phyloP scores from a whole-genome alignment of 2,329 filamentous ascomycete species.

The Ceratocystis ficicola region DNA sequence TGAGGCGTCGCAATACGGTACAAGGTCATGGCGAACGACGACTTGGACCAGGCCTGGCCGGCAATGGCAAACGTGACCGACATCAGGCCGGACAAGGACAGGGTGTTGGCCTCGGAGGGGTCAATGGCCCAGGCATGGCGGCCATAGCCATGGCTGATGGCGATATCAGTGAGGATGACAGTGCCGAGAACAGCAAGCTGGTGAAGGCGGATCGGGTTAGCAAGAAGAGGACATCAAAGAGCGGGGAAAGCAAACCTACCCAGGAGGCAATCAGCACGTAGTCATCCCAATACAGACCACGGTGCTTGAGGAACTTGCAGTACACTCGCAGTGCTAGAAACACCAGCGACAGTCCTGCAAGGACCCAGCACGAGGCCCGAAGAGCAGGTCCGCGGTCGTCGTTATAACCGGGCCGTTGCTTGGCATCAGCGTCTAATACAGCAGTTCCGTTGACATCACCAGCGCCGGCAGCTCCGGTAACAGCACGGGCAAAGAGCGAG shows the following conservation, averaged over 20 bases:
- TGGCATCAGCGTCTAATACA: constrained; percentile 2
- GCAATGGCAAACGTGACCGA: constrained; percentile 14
- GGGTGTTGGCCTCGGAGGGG: constrained; percentile 6
- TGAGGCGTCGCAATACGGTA: constrained; percentile 26
- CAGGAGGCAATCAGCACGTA: constrained; percentile 29
- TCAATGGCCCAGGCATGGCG: constrained; percentile 23
- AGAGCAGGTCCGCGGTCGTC: constrained; percentile 16
- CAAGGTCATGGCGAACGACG: constrained; percentile 27
- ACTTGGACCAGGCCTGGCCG: constrained; percentile 23
- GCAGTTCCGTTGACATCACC: constrained; percentile 17
- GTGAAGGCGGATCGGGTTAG: neutral
- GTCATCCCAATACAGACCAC: constrained; percentile 32
- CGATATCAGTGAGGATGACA: constrained; percentile 22
- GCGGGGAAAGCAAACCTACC: constrained; percentile 13
- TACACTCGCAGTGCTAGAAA: constrained; percentile 29
- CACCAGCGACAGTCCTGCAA: constrained; percentile 15
- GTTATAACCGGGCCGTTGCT: constrained; percentile 8
- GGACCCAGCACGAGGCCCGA: constrained; percentile 20
- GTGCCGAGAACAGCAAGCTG: constrained; percentile 17
- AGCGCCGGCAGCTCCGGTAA: constrained; percentile 20
- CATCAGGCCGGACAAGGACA: constrained; percentile 17
- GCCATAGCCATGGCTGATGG: constrained; percentile 23
- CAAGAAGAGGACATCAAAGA: neutral
- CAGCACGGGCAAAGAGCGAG: constrained; percentile 11
- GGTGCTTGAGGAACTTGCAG: constrained; percentile 30